A percentile compares a stretch with the other conserved stretches of the same genome.
Conservation (phyloP, 257 asterid species). For the Penstemon davidsonii region DNA sequence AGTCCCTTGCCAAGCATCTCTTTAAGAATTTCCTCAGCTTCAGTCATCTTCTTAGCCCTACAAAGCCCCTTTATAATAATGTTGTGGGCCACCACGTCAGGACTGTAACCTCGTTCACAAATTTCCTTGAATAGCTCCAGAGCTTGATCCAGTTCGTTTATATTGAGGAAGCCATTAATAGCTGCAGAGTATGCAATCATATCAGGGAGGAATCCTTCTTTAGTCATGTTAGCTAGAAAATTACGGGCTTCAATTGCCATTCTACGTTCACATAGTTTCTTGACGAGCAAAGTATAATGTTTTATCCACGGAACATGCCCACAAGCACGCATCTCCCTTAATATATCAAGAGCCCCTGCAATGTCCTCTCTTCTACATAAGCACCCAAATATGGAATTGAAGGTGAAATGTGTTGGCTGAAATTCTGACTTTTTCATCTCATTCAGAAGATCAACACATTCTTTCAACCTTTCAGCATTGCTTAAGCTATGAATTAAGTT, state of each 20-base stretch:
- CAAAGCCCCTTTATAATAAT: constrained; percentile 75
- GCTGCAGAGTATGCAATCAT: constrained; percentile 73
- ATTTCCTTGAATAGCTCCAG: constrained; percentile 64
- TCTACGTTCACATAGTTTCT: constrained; percentile 61
- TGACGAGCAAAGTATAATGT: constrained; percentile 63
- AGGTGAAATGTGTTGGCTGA: constrained; percentile 79
- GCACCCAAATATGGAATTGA: constrained; percentile 80
- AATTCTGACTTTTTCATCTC: constrained; percentile 66
- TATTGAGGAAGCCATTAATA: constrained; percentile 65
- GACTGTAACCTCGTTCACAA: constrained; percentile 61
- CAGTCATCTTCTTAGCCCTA: constrained; percentile 49
- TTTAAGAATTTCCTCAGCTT: constrained; percentile 57
- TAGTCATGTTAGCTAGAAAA: constrained; percentile 62
- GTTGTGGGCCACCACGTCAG: constrained; percentile 81
- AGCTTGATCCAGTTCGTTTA: constrained; percentile 52
- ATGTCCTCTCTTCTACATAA: constrained; percentile 64
- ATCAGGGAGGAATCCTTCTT: constrained; percentile 72
- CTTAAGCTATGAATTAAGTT: constrained; percentile 60
- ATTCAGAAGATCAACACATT: constrained; percentile 57
- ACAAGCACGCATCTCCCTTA: constrained; percentile 65
- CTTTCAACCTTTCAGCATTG: constrained; percentile 52
- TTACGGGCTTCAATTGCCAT: constrained; percentile 61
- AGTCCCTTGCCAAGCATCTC: constrained; percentile 73
- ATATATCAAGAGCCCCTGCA: constrained; percentile 54
- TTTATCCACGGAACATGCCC: constrained; percentile 95